Base-by-base conservation (phyloP, 1,139 yeast genomes). In the Insectozyma bohioensis region DNA sequence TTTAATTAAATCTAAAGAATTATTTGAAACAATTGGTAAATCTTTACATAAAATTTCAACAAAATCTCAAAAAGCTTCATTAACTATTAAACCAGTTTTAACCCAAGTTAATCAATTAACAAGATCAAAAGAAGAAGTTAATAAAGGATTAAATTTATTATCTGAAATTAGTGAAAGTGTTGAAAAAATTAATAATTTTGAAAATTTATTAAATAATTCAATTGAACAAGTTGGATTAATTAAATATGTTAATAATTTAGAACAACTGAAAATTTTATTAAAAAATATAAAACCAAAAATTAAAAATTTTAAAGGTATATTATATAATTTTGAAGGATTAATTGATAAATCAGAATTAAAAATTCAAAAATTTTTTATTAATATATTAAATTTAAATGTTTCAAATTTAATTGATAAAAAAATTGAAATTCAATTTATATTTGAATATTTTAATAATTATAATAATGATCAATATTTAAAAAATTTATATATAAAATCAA, bases 71-170 rank as follows among this genome's bases (percentile, higher is more conserved):
- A 72, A 73, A 22, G 86, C 95, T 0, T 79, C 82, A 42, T 57
- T 64, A 26, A 71, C 81, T 19, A 78, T 87, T 47, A 72, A 76
- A 35, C 97, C 97, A 0, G 78, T 87, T 27, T 66, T 86, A 26
- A 67, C 72, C 12, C 77, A 78, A 37, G 85, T 86, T 28, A 76
- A 75, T 40, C 64, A 67, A 37, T 58, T 85, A 34, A 75, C 75
- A 18, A 56, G 67, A 1, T 71, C 76, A 43, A 80, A 80, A 47
- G 54, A 63, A 26, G 83, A 80, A 46, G 72, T 85, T 19, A 81
- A 79, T 32, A 66, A 72, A 15, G 82, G 88, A 5, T 57, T 85
- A 31, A 60, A 58, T 25, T 67, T 85, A 1, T 76, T 86, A 6
- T 72, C 70, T 30, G 81, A 72, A 7, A 85, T 87, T 15, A 78